phyloP scores from a whole-genome alignment of 257 asterid genomes.

The Solanum chilense region DNA sequence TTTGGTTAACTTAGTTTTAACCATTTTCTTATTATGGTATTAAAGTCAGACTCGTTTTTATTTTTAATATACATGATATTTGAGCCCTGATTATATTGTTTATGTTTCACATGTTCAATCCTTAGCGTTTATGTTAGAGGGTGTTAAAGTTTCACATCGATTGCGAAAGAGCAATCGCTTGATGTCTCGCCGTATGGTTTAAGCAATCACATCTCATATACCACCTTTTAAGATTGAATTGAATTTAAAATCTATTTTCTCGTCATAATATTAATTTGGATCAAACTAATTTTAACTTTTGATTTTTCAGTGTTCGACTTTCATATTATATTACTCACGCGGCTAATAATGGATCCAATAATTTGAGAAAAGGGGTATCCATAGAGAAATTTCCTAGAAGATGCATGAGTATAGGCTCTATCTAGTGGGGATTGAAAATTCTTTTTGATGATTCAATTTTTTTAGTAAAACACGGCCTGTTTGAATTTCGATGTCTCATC shows the following conservation, averaged over 20 bases:
- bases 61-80: background rate
- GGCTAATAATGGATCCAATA: background rate
- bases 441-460: background rate
- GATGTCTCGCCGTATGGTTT: background rate
- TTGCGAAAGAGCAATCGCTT: background rate
- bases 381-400: background rate
- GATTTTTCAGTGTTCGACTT: background rate
- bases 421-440: background rate
- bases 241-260: background rate
- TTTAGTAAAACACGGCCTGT: background rate
- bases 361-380: background rate
- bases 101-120: background rate
- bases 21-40: background rate
- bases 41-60: background rate
- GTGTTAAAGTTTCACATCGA: background rate
- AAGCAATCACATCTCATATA: background rate
- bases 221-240: background rate
- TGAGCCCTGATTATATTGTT: background rate
- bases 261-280: background rate
- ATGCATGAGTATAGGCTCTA: background rate
- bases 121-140: background rate
- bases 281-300: background rate
- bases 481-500: background rate
- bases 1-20: fast-evolving
- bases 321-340: background rate